phyloP scores from a whole-genome alignment of 2,329 filamentous ascomycete genomes.

The Arthrobotrys musiformis region DNA sequence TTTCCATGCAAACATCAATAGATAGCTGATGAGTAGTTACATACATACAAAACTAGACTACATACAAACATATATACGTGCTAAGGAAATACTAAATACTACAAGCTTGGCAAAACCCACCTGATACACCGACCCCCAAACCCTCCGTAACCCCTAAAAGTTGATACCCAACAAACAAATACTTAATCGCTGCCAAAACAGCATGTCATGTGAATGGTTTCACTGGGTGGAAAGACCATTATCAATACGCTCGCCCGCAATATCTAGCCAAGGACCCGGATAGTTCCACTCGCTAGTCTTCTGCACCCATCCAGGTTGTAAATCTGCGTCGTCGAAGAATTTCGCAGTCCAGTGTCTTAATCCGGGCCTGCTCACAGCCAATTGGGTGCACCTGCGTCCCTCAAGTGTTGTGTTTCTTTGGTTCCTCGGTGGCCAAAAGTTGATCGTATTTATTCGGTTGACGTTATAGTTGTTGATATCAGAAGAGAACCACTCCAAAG shows the following conservation, averaged over 20 bases:
- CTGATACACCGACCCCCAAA: too few relatives aligned
- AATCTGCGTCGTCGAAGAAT: neutral
- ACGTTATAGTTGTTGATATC: constrained; percentile 9
- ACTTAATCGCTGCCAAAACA: neutral
- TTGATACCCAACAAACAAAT: neutral
- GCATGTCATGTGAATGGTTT: neutral
- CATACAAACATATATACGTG: too few relatives aligned
- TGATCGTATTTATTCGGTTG: neutral
- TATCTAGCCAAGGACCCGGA: neutral
- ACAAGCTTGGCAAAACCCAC: too few relatives aligned
- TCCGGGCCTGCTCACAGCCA: neutral
- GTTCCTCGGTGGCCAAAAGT: neutral
- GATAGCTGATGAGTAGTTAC: too few relatives aligned
- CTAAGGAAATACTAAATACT: too few relatives aligned
- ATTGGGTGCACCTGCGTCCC: neutral
- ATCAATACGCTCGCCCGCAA: neutral
- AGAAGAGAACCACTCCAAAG: neutral
- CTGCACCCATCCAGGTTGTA: neutral
- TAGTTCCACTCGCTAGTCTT: constrained; percentile 2
- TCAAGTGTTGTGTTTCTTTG: neutral
- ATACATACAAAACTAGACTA: too few relatives aligned
- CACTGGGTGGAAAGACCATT: neutral
- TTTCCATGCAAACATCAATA: too few relatives aligned
- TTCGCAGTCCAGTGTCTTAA: constrained; percentile 3
- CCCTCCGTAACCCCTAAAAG: too few relatives aligned